These are phyloP conservation scores for Penicillium nucicola DNA, from an alignment of 495 filamentous ascomycete species.

Conservation along the genomic window DNA sequence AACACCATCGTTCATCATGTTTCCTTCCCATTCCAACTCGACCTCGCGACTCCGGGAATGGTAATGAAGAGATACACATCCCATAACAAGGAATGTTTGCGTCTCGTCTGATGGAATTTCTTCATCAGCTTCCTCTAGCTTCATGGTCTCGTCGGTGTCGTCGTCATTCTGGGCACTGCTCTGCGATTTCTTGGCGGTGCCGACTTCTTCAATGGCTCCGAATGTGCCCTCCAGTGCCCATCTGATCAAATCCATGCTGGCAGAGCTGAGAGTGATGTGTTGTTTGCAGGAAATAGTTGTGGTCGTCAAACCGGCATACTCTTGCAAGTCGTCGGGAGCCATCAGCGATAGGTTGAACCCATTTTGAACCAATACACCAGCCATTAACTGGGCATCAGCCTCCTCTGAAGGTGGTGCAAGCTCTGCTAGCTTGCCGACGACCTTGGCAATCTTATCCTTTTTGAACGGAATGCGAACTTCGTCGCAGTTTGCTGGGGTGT, in stretches of 20 bases:
- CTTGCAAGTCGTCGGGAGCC: constrained; percentile 91
- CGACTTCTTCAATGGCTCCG: constrained; percentile 73
- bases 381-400: constrained; percentile 59
- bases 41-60: constrained; percentile 65
- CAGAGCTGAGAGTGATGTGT: constrained; percentile 76
- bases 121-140: constrained; percentile 49
- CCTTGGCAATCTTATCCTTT: constrained; percentile 93
- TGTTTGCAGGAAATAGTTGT: constrained; percentile 92
- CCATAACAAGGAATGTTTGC: constrained; percentile 80
- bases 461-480: constrained; percentile 94
- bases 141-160: constrained; percentile 32
- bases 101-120: constrained; percentile 42
- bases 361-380: constrained; percentile 90
- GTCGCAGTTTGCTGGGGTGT: constrained; percentile 88
- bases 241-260: constrained; percentile 83
- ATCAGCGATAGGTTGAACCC: constrained; percentile 95
- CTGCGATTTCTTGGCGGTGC: constrained; percentile 34
- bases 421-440: constrained; percentile 88
- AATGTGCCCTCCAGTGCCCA: constrained; percentile 96
- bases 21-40: constrained; percentile 95
- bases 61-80: constrained; percentile 75
- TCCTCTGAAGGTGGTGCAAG: constrained; percentile 60
- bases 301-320: constrained; percentile 92
- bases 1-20: constrained; percentile 95
- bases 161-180: constrained; percentile 24